These are phyloP conservation scores for Curvularia eragrostidis DNA, from an alignment of 2,329 filamentous ascomycete species.

Conservation along the genomic window DNA sequence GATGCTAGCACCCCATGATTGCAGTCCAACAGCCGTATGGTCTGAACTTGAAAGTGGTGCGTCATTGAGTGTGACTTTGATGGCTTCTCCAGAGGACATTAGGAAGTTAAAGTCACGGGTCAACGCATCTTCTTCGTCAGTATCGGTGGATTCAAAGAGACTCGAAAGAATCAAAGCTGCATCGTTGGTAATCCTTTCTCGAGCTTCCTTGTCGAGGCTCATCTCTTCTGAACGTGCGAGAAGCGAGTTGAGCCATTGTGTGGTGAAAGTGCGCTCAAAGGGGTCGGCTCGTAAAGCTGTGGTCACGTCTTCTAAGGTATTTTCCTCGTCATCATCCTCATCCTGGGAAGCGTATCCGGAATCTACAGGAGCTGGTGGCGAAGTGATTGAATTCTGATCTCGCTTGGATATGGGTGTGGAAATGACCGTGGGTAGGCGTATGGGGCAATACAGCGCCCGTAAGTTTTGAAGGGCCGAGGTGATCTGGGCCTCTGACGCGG, in stretches of 20 bases:
- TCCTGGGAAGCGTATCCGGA: constrained; percentile 47
- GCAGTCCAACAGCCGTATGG: constrained; percentile 48
- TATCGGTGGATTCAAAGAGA: constrained; percentile 34
- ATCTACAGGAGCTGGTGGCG: constrained; percentile 36
- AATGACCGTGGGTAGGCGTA: constrained; percentile 37
- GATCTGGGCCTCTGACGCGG: constrained; percentile 33
- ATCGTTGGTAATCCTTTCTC: constrained; percentile 36
- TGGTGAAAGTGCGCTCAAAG: constrained; percentile 42
- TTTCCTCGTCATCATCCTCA: constrained; percentile 36
- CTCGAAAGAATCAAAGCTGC: constrained; percentile 45
- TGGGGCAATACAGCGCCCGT: constrained; percentile 43
- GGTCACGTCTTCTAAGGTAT: constrained; percentile 31
- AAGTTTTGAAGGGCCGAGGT: constrained; percentile 35
- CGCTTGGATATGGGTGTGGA: constrained; percentile 18
- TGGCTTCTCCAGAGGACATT: constrained; percentile 8
- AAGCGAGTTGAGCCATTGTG: constrained; percentile 45
- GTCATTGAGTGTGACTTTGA: constrained; percentile 45
- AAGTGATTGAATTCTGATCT: constrained; percentile 23
- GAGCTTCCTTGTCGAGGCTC: constrained; percentile 32
- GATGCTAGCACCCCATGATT: constrained; percentile 49
- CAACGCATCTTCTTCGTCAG: constrained; percentile 37
- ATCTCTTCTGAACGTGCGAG: constrained; percentile 41
- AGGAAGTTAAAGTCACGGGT: constrained; percentile 44
- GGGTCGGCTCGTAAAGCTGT: constrained; percentile 41
- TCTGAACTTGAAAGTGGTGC: constrained; percentile 46